Evolutionary conservation across 352 stramenopile species (phyloP).

Genomic region (Halophytophthora polymorphica): DNA sequence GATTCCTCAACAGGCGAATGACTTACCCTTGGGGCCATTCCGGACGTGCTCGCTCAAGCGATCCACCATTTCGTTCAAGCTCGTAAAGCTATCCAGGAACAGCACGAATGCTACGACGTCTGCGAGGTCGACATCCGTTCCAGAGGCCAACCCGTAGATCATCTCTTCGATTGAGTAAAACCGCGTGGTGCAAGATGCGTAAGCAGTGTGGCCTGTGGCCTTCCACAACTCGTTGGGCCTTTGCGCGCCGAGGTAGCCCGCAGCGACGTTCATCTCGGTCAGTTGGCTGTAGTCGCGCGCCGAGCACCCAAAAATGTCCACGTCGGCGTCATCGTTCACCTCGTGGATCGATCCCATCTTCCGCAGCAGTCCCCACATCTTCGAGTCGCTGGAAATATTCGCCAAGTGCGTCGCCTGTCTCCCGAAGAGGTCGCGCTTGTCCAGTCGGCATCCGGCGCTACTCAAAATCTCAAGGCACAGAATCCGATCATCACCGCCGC

Average conservation of each 20-base stretch:
- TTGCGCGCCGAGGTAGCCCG: conserved; percentile 24
- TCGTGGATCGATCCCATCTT: conserved; percentile 25
- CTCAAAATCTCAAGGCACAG: conserved; percentile 54
- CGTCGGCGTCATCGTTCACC: conserved; percentile 17
- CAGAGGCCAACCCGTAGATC: conserved; percentile 28
- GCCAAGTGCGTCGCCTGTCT: conserved; percentile 54
- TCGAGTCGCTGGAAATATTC: conserved; percentile 37
- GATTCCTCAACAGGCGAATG: too few species aligned
- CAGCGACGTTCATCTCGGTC: conserved; percentile 22
- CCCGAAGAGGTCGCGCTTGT: conserved; percentile 66
- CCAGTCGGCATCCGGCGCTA: conserved; percentile 39
- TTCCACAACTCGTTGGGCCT: conserved; percentile 34
- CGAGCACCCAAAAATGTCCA: conserved; percentile 70
- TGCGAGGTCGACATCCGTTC: conserved; percentile 45
- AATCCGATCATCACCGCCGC: conserved; percentile 22
- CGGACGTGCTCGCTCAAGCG: conserved; percentile 44
- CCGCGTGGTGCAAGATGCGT: conserved; percentile 4
- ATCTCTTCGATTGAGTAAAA: conserved; percentile 32
- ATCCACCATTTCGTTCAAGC: conserved; percentile 55
- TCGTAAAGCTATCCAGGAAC: conserved; percentile 70
- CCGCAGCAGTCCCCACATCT: conserved; percentile 26
- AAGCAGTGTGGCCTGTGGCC: conserved; percentile 10
- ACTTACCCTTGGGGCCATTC: conserved; percentile 44
- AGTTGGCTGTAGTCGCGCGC: conserved; percentile 48
- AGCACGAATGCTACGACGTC: conserved; percentile 69